Evolutionary conservation across 257 asterid species (phyloP), one percentile per base, ranked within the genome.

Genomic region (Gynochthodes officinalis): DNA sequence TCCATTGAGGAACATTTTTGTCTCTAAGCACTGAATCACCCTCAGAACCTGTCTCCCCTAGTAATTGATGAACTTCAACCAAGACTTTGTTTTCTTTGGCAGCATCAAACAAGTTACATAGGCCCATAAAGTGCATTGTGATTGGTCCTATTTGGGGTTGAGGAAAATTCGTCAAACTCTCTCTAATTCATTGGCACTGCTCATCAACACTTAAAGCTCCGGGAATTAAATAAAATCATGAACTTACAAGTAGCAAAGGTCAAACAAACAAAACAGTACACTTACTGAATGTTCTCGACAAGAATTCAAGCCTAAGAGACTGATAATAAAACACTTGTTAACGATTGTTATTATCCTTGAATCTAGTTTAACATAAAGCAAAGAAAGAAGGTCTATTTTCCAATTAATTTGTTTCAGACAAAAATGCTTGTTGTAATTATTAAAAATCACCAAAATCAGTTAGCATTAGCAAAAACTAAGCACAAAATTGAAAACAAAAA

Each of bases 131-230:
- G 76, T 48, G 91, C 97, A 86, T 87, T 87, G 82, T 93, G 98
- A 79, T 93, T 91, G 21, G 98, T 93, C 54, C 98, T 84, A 78
- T 91, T 85, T 0, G 97, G 97, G 97, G 97, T 73, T 89, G 97
- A 70, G 98, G 97, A 67, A 94, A 94, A 78, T 80, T 89, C 25
- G 82, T 75, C 62, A 94, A 82, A 82, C 99, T 89, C 87, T 91
- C 96, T 86, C 73, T 85, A 67, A 88, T 86, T 98, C 98, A 94
- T 13, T 59, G 84, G 73, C 90, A 84, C 73, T 94, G 98, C 70
- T 89, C 97, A 80, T 87, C 90, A 69, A 83, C 28, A 67, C 86
- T 86, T 74, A 94, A 84, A 18, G 98, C 98, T 61, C 90, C 89
- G 65, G 99, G 98, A 77, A 91, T 87, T 81, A 89, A 94, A 82